A percentile compares a stretch with the other conserved stretches of the same genome.
Evolutionary conservation across 164 flowering plant species (phyloP).

Genomic region (Vitis labrusca): DNA sequence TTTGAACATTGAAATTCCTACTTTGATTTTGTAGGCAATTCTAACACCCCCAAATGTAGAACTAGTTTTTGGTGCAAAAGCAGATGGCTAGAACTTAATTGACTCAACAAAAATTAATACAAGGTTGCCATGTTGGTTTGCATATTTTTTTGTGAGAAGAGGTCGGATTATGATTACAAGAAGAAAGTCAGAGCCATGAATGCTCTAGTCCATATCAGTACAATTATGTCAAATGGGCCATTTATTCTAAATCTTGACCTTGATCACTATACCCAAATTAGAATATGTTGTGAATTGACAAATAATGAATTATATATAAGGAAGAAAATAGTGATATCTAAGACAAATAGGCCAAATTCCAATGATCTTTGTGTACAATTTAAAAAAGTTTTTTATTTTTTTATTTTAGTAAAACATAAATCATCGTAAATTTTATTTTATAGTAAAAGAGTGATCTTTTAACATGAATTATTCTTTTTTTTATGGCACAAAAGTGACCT

Average conservation of each 20-base stretch:
- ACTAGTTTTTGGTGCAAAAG: constrained; percentile 41
- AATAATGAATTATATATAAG: no score
- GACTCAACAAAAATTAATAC: constrained; percentile 73
- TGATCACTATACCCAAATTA: constrained; percentile 73
- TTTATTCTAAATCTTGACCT: constrained; percentile 92
- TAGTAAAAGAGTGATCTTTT: no score
- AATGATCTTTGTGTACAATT: no score
- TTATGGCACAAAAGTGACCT: no score
- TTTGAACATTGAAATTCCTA: background rate
- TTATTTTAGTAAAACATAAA: no score
- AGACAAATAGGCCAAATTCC: no score
- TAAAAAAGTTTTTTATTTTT: no score
- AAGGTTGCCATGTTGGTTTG: constrained; percentile 90
- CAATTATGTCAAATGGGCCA: constrained; percentile 90
- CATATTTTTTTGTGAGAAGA: constrained; percentile 83
- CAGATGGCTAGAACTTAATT: constrained; percentile 42
- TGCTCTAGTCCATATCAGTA: constrained; percentile 81
- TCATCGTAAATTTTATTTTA: no score
- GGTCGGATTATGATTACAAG: constrained; percentile 91
- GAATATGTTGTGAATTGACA: no score
- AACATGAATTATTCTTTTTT: no score
- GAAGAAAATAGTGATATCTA: no score
- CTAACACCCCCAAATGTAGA: constrained; percentile 79
- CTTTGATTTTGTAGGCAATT: constrained; percentile 53
- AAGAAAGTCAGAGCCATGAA: constrained; percentile 99